Evolutionary conservation across 805 yeast genomes (phyloP), one percentile per base, ranked within the genome.

Genomic region (Wickerhamiella vanderwaltii): DNA sequence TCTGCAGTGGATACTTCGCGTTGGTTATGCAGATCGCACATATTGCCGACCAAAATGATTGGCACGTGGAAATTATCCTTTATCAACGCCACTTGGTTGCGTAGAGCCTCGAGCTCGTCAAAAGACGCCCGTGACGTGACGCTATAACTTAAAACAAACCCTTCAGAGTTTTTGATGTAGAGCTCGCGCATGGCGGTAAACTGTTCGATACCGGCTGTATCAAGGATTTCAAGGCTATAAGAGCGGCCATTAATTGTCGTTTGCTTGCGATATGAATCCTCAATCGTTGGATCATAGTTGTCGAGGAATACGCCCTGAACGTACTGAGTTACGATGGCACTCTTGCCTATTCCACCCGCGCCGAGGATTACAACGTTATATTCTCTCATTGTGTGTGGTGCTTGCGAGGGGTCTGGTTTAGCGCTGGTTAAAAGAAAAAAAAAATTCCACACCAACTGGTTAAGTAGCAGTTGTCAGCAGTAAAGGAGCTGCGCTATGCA

Each of bases 331-430:
- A 95, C 86, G 30, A 88, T 66, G 29, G 94, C 86, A 18, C 96
- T 84, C 55, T 88, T 88, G 53, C 98, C 98, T 6, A 85, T 95
- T 62, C 96, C 95, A 53, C 96, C 96, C 11, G 95, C 94, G 46
- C 98, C 98, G 45, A 88, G 66, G 15, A 88, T 91, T 13, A 84
- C 96, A 34, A 91, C 66, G 57, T 84, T 85, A 60, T 86, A 86
- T 57, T 87, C 96, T 72, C 45, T 46, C 54, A 52, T 52, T 4
- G 9, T 23, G n/a, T n/a, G n/a, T n/a, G n/a, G n/a, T n/a, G n/a
- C n/a, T n/a, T n/a, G n/a, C n/a, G n/a, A n/a, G n/a, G n/a, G n/a
- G n/a, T n/a, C n/a, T n/a, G n/a, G n/a, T n/a, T n/a, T n/a, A n/a
- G n/a, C n/a, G n/a, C n/a, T n/a, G n/a, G n/a, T n/a, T n/a, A n/a